A percentile compares a stretch with the other conserved stretches of the same genome.
Evolutionary conservation across 176 grass and related monocot species (phyloP).

Genomic region (Oryza punctata): DNA sequence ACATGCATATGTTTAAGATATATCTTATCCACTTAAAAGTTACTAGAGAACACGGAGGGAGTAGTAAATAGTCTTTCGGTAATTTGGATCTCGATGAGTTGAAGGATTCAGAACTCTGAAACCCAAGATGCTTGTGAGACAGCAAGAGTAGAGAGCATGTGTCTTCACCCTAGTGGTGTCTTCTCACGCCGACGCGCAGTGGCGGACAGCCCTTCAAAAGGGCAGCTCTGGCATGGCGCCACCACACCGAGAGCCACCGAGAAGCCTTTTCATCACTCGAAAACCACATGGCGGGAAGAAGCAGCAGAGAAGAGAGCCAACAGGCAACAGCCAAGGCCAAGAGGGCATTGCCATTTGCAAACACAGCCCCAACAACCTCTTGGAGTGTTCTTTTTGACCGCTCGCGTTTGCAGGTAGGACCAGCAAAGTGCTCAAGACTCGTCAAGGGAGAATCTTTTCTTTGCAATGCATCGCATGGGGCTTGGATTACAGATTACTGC

Average conservation of each 20-base stretch:
- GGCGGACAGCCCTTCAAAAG: conserved; percentile 36
- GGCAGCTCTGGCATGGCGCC: conserved; percentile 22
- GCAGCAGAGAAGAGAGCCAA: not conserved
- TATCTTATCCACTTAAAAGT: no score
- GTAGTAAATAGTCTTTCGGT: no score
- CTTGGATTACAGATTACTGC: not conserved
- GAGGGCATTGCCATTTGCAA: not conserved
- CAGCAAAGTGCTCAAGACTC: not conserved
- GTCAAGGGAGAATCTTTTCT: not conserved
- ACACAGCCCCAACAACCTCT: not conserved
- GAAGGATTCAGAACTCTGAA: not conserved
- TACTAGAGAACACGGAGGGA: no score
- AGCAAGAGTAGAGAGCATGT: not conserved
- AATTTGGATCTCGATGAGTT: not conserved
- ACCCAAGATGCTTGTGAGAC: conserved; percentile 3
- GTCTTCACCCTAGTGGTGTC: not conserved
- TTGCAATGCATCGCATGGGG: not conserved
- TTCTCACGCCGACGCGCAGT: not conserved
- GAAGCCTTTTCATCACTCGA: conserved; percentile 28
- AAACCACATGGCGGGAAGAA: conserved; percentile 31
- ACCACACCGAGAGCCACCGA: not conserved
- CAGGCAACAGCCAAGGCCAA: not conserved
- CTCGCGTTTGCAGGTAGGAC: not conserved
- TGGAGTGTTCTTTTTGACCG: conserved; percentile 15
- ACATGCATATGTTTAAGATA: no score